A percentile compares a stretch with the other conserved stretches of the same genome.
These are phyloP conservation scores for Forsythia suspensa DNA, from an alignment of 257 asterid species.

Conservation along the genomic window DNA sequence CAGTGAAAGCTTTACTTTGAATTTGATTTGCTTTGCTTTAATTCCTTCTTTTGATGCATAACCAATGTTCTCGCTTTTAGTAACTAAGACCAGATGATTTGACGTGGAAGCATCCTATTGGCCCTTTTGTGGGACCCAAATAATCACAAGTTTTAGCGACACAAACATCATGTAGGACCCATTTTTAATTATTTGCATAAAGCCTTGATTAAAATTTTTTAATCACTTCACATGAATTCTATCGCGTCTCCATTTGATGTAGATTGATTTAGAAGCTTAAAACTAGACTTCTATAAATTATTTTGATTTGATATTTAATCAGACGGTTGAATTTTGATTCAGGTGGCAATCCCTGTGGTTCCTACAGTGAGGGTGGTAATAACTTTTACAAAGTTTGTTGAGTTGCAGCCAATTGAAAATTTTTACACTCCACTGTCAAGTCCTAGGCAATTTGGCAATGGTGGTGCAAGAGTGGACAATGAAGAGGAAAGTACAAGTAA, in stretches of 20 bases:
- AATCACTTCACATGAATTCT: neutral
- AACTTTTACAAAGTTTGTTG: constrained; percentile 84
- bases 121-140: constrained; percentile 20
- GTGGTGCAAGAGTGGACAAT: constrained; percentile 2
- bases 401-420: constrained; percentile 66
- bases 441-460: constrained; percentile 48
- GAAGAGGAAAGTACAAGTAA: constrained; percentile 31
- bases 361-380: constrained; percentile 93
- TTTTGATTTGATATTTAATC: neutral
- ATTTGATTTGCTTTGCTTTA: constrained; percentile 32
- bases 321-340: constrained; percentile 21
- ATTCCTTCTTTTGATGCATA: constrained; percentile 65
- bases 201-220: neutral
- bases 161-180: constrained; percentile 15
- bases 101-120: constrained; percentile 33
- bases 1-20: constrained; percentile 35
- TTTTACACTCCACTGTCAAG: constrained; percentile 88
- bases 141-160: neutral
- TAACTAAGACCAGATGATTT: constrained; percentile 23
- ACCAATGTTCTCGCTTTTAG: constrained; percentile 27
- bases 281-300: neutral
- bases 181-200: neutral
- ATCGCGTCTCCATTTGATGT: neutral
- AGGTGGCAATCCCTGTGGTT: constrained; percentile 96
- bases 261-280: neutral